These are phyloP conservation scores for Backusella macrospora DNA, from an alignment of 192 early-diverging fungal species.

Conservation along the genomic window DNA sequence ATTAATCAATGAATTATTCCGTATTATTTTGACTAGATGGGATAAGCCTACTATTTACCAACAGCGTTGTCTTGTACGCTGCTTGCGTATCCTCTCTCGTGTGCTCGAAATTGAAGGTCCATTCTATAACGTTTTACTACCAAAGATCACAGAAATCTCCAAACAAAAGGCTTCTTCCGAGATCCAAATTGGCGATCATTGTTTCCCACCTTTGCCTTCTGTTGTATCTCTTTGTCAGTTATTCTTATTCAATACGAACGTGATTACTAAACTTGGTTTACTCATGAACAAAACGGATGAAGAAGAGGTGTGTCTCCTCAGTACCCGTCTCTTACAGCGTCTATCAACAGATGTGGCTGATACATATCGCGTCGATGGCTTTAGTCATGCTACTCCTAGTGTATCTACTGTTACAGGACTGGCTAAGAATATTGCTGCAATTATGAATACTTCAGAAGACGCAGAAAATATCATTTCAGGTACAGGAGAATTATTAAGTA, in stretches of 20 bases:
- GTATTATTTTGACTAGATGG: slow-evolving; percentile 62
- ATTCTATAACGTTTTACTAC: slow-evolving; percentile 68
- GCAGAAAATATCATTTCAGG: slow-evolving; percentile 77
- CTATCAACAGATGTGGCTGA: slow-evolving; percentile 73
- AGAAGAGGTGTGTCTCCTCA: slow-evolving; percentile 75
- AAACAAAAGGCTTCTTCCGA: slow-evolving; percentile 31
- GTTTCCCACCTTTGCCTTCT: slow-evolving; percentile 48
- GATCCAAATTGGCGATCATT: slow-evolving; percentile 38
- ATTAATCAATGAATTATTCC: slow-evolving; percentile 71
- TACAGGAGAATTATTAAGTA: slow-evolving; percentile 74
- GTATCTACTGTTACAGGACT: slow-evolving; percentile 35
- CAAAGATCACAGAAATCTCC: slow-evolving; percentile 53
- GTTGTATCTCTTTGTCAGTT: slow-evolving; percentile 81
- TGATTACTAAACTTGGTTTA: slow-evolving; percentile 73
- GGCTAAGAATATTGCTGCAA: slow-evolving; percentile 73
- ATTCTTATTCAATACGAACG: slow-evolving; percentile 65
- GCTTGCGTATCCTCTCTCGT: slow-evolving; percentile 65
- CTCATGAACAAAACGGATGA: slow-evolving; percentile 67
- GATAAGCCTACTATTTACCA: slow-evolving; percentile 44
- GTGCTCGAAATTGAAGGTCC: slow-evolving; percentile 71
- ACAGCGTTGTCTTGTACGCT: slow-evolving; percentile 40
- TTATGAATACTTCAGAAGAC: slow-evolving; percentile 65
- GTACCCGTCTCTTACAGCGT: slow-evolving; percentile 73
- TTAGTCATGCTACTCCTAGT: slow-evolving; percentile 27
- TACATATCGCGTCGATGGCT: slow-evolving; percentile 47